A percentile compares a stretch with the other conserved stretches of the same genome.
Evolutionary conservation across 352 stramenopile genomes (phyloP).

Genomic region (Phytopythium cucurbitacearum): DNA sequence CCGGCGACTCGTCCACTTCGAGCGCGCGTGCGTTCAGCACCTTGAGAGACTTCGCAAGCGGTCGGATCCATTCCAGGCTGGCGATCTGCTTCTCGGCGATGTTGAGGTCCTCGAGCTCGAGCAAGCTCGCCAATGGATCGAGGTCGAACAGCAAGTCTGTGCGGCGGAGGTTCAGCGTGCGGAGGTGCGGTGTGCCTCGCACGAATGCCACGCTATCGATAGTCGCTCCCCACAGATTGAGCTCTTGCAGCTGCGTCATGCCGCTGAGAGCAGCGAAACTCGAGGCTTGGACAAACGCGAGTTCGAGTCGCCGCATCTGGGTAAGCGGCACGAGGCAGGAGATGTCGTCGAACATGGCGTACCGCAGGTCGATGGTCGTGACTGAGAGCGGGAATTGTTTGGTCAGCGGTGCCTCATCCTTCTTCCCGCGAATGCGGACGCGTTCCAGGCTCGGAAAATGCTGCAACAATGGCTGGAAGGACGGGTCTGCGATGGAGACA

Average conservation of each 20-base stretch:
- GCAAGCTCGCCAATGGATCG: neutral
- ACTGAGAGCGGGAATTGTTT: neutral
- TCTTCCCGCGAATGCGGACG: neutral
- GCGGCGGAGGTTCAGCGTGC: neutral
- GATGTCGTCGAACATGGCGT: neutral
- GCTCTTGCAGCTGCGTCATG: conserved; percentile 1
- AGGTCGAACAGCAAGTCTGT: neutral
- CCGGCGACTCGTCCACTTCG: neutral
- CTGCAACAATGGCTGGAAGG: neutral
- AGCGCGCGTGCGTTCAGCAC: conserved; percentile 1
- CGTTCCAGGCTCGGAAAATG: neutral
- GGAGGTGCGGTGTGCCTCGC: neutral
- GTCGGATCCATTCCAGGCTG: conserved; percentile 1
- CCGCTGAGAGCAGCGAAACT: neutral
- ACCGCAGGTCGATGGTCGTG: conserved; percentile 1
- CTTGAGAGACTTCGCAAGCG: conserved; percentile 1
- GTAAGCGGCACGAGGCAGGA: neutral
- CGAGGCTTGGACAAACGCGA: neutral
- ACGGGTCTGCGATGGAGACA: conserved; percentile 1
- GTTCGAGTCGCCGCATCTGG: neutral
- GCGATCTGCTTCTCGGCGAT: neutral
- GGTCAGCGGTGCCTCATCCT: neutral
- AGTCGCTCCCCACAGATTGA: conserved; percentile 1
- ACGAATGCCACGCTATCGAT: neutral
- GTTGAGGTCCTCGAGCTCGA: neutral